Evolutionary conservation across 108 stramenopile genomes (phyloP), one percentile per base, ranked within the genome.

Genomic region (Hondaea fermentalgiana): DNA sequence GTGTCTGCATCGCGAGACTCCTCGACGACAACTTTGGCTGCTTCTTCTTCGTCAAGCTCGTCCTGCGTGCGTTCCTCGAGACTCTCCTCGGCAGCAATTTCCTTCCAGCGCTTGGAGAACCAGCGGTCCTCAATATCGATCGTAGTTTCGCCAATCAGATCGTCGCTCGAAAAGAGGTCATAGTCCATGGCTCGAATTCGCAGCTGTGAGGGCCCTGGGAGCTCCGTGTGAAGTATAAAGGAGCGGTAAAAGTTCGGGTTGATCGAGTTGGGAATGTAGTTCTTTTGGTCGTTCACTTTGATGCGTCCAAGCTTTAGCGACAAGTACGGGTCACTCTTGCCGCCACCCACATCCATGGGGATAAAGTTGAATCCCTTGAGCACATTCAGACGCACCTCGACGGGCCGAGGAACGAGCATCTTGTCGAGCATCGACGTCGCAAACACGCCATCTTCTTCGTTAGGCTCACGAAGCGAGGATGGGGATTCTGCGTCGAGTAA

Each of bases 81-180:
- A 28, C 44, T 44, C 42, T 88, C 88, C 45, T 45, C n/a, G 5
- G 44, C 58, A 5, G 91, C 93, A 4, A 94, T 44, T 5, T 60
- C 59, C 88, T 93, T 88, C 94, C 94, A 95, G 47, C 60, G 76
- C 44, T 42, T 44, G 87, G 92, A 90, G 90, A 95, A 94, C 94
- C 94, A 94, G 19, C 94, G 91, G 60, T 95, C 94, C 60, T 95
- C 94, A 51, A 95, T 72, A 87, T 95, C 94, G 60, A 95, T 94
- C 28, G 88, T 72, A 49, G 94, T 95, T 72, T 91, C 59, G 29
- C 94, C 94, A 57, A 95, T 93, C 43, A 95, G 49, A 19, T 94
- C 94, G 90, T 94, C 93, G 45, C 29, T 44, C 28, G 60, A n/a
- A 53, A 94, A 72, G 28, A 59, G 59, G 83, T 94, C 92, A 25